Conservation (phyloP, 495 filamentous ascomycete species). For the Durotheca rogersii region DNA sequence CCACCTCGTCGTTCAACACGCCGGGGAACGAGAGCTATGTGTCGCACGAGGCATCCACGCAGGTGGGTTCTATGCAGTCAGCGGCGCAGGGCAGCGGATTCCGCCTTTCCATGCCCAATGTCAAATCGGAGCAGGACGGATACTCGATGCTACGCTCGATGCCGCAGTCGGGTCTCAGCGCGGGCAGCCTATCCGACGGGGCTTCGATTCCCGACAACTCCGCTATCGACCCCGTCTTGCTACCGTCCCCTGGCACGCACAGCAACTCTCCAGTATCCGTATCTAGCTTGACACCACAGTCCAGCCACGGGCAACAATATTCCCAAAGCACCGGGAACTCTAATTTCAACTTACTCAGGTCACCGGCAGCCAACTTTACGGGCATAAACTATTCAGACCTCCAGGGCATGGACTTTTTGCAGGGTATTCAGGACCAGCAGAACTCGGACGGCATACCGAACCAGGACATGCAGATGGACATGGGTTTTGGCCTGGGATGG, state of each 20-base stretch:
- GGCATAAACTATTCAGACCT: conserved; percentile 41
- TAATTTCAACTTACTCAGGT: conserved; percentile 30
- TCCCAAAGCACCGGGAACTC: conserved; percentile 24
- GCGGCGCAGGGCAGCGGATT: conserved; percentile 29
- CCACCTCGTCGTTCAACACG: conserved; percentile 24
- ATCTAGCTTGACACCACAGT: conserved; percentile 31
- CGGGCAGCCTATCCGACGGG: conserved; percentile 34
- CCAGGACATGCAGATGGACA: conserved; percentile 53
- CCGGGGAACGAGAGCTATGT: conserved; percentile 28
- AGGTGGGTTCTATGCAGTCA: conserved; percentile 29
- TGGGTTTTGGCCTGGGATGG: conserved; percentile 72
- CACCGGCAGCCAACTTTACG: conserved; percentile 26
- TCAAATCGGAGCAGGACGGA: conserved; percentile 43
- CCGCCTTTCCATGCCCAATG: conserved; percentile 33
- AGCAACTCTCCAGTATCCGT: conserved; percentile 33
- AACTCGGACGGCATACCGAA: conserved; percentile 33
- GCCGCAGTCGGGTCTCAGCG: conserved; percentile 37
- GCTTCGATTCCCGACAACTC: conserved; percentile 41
- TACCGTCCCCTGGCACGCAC: conserved; percentile 42
- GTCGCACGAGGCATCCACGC: conserved; percentile 24
- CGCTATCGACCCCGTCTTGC: conserved; percentile 47
- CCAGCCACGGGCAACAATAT: conserved; percentile 26
- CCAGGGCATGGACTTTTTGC: conserved; percentile 51
- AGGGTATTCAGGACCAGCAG: conserved; percentile 38
- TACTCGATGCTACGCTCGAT: conserved; percentile 41